Evolutionary conservation across 1,139 yeast species (phyloP), one percentile per base, ranked within the genome.

Genomic region (Pichia sp.): DNA sequence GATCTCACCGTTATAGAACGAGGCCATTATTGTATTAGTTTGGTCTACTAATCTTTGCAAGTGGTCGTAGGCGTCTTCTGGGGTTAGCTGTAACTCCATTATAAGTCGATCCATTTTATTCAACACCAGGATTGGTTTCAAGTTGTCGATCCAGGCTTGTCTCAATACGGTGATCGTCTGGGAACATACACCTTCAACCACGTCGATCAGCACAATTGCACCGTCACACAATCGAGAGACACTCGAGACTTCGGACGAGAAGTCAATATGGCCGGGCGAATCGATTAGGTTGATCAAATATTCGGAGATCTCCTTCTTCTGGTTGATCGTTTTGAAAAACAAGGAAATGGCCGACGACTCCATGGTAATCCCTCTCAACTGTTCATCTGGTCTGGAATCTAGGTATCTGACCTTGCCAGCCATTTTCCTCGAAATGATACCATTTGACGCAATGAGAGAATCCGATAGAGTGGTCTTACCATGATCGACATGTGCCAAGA

Each of bases 251-350:
- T 95, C 99, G 7, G 95, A 87, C 0, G 96, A 87, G 68, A 95
- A 95, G 71, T 95, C 99, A 61, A 95, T 91, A 67, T 95, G 99
- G 9, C 99, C 99, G 0, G 99, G 99, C 0, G 98, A 93, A 71
- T 95, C 99, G 55, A 95, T 92, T 64, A 95, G 78, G 66, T 95
- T 95, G 68, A 95, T 86, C 55, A 93, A 75, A 71, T 90, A 89
- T 65, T 93, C 97, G 45, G 79, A 81, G 38, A 85, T 79, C 33
- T 75, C 72, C 0, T 75, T 70, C 10, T 79, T 71, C 48, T 71
- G 71, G 20, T 75, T 76, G 65, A 83, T 69, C 3, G 86, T 80
- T 64, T 84, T 82, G 71, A 91, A 92, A 67, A 88, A 90, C 30
- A 92, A 74, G 0, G 97, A 90, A 41, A 92, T 90, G 0, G 97